Conservation (phyloP, 345 rosid species). For the Eutrema heterophyllum region DNA sequence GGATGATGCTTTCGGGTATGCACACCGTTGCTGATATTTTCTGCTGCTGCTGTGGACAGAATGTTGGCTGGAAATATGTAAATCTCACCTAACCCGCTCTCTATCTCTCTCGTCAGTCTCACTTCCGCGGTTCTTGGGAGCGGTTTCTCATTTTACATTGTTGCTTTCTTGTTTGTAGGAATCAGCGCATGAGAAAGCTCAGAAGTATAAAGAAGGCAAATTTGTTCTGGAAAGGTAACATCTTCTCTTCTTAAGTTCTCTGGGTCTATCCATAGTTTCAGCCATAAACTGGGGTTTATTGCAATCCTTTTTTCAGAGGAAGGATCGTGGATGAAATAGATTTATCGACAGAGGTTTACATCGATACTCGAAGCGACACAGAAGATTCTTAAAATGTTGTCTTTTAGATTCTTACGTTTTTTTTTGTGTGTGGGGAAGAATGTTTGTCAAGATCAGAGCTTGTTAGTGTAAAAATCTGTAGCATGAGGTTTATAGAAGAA, state of each 20-base stretch:
- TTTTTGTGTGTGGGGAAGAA: conserved; percentile 9
- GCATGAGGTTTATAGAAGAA: neutral
- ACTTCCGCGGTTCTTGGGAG: neutral
- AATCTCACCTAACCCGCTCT: conserved; percentile 15
- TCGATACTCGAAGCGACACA: conserved; percentile 53
- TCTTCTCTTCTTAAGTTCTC: neutral
- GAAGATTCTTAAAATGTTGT: conserved; percentile 42
- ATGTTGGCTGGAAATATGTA: conserved; percentile 96
- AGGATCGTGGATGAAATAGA: conserved; percentile 77
- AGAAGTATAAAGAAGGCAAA: conserved; percentile 82
- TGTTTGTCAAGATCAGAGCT: conserved; percentile 14
- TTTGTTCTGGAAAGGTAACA: conserved; percentile 75
- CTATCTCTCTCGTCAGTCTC: neutral
- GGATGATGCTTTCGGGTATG: conserved; percentile 75
- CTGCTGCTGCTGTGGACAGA: conserved; percentile 90
- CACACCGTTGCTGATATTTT: conserved; percentile 80
- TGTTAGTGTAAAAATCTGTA: conserved; percentile 21
- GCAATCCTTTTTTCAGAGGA: conserved; percentile 38
- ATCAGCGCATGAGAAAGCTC: conserved; percentile 64
- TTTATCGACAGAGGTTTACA: conserved; percentile 53
- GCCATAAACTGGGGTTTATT: neutral
- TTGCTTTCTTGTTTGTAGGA: conserved; percentile 40
- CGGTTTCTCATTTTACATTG: neutral
- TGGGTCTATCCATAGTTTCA: neutral
- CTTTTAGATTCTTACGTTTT: conserved; percentile 1